These are phyloP conservation scores for Pythium graminicola DNA, from an alignment of 352 stramenopile genomes.

Conservation along the genomic window DNA sequence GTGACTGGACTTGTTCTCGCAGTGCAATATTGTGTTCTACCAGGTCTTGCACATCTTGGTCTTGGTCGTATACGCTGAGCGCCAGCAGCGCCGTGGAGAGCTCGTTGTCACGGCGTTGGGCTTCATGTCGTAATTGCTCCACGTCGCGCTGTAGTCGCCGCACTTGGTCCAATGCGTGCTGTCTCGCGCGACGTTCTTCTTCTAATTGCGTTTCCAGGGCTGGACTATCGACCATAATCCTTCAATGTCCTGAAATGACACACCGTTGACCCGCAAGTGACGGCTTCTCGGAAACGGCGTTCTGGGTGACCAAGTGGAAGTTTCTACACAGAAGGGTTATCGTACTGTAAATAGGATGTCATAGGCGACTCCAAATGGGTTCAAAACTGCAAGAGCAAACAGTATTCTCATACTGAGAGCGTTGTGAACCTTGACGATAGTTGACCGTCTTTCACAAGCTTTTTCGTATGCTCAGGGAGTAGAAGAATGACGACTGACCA, in stretches of 20 bases:
- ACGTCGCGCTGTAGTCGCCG: constrained; percentile 28
- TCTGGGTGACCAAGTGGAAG: constrained; percentile 1
- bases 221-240: constrained; percentile 9
- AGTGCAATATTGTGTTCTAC: constrained; percentile 41
- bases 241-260: background rate
- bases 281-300: background rate
- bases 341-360: background rate
- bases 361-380: constrained; percentile 6
- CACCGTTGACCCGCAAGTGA: background rate
- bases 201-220: constrained; percentile 16
- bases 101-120: constrained; percentile 23
- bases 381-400: background rate
- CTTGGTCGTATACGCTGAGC: constrained; percentile 22
- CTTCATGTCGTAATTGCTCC: constrained; percentile 27
- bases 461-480: no score
- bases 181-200: constrained; percentile 5
- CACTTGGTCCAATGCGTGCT: constrained; percentile 8
- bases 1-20: constrained; percentile 38
- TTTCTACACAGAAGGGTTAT: background rate
- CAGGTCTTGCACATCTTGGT: constrained; percentile 34
- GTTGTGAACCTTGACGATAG: background rate
- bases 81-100: constrained; percentile 24
- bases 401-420: background rate
- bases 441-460: no score
- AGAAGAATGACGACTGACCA: no score